Evolutionary conservation across 2,329 filamentous ascomycete species (phyloP).

Genomic region (Fusarium odoratissimum): DNA sequence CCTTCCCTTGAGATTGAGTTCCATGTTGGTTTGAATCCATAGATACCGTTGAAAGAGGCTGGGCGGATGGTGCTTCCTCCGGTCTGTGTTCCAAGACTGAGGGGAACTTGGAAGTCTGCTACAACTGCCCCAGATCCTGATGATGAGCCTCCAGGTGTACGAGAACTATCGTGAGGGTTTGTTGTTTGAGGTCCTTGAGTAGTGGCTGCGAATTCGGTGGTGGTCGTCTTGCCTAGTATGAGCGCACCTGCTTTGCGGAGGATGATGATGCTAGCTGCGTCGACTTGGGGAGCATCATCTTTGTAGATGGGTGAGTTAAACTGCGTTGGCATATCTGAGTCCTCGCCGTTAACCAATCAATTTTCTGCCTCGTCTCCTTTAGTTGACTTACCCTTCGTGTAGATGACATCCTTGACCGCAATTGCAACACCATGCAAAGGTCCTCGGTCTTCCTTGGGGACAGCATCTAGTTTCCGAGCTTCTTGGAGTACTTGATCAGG

Average conservation of each 20-base stretch:
- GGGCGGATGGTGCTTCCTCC: conserved; percentile 71
- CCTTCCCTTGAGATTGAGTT: conserved; percentile 29
- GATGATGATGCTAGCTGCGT: conserved; percentile 64
- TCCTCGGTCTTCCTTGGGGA: not conserved
- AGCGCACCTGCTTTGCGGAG: conserved; percentile 66
- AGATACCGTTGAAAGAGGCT: conserved; percentile 68
- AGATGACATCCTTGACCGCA: conserved; percentile 26
- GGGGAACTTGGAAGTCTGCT: conserved; percentile 67
- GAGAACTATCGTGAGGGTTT: conserved; percentile 71
- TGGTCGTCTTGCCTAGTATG: conserved; percentile 53
- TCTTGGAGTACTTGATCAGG: not conserved
- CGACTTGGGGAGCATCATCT: conserved; percentile 55
- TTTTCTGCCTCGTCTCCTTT: rapidly evolving
- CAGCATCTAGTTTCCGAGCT: conserved; percentile 5
- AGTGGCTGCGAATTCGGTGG: conserved; percentile 68
- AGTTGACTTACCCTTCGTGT: conserved; percentile 10
- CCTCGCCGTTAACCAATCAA: rapidly evolving
- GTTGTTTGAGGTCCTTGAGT: conserved; percentile 60
- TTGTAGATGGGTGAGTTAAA: conserved; percentile 66
- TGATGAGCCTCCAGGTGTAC: conserved; percentile 74
- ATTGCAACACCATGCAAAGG: conserved; percentile 26
- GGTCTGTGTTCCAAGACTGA: conserved; percentile 71
- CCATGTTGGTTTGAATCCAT: conserved; percentile 35
- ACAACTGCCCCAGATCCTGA: conserved; percentile 73
- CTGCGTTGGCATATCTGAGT: conserved; percentile 64